A percentile compares a stretch with the other conserved stretches of the same genome.
Conservation (phyloP, 257 asterid genomes). For the Gentiana macrophylla region DNA sequence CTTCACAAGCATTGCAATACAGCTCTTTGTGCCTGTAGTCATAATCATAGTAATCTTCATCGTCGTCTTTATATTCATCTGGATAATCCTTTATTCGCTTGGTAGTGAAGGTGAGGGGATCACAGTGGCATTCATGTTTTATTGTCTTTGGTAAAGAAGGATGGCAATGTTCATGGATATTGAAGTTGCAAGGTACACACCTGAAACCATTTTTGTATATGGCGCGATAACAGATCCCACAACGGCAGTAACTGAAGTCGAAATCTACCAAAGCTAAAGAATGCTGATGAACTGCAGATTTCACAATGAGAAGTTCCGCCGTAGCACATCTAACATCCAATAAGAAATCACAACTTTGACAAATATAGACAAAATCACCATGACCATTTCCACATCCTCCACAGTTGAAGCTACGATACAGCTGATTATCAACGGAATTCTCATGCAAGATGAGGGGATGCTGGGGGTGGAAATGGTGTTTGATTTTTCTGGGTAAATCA, state of each 20-base stretch:
- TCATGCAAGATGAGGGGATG: background rate
- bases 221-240: background rate
- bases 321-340: slow-evolving; percentile 1
- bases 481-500: background rate
- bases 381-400: too few species aligned
- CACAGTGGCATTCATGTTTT: slow-evolving; percentile 7
- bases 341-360: background rate
- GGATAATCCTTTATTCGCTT: background rate
- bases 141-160: background rate
- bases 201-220: background rate
- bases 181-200: background rate
- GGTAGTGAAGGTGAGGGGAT: background rate
- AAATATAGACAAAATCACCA: background rate
- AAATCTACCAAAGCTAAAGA: background rate
- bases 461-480: background rate
- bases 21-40: background rate
- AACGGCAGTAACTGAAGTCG: background rate
- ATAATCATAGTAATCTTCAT: background rate
- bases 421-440: background rate
- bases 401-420: too few species aligned
- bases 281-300: background rate
- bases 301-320: background rate
- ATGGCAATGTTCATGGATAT: background rate
- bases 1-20: slow-evolving; percentile 4
- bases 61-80: background rate